phyloP scores from a whole-genome alignment of 2,329 filamentous ascomycete species.

The Pseudogymnoascus sp. region DNA sequence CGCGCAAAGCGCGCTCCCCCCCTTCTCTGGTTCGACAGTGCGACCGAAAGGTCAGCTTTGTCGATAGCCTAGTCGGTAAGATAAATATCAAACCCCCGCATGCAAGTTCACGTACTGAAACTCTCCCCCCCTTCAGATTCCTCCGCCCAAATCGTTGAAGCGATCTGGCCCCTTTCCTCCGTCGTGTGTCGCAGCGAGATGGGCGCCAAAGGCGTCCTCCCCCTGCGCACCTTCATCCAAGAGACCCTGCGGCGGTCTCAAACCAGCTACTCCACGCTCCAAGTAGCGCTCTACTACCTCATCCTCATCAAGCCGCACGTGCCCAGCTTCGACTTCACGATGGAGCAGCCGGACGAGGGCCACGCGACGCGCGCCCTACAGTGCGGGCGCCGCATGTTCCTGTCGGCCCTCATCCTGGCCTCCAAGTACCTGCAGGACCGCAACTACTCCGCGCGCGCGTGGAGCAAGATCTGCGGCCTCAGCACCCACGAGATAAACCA shows the following conservation, averaged over 20 bases:
- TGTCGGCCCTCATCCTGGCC: slow-evolving; percentile 86
- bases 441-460: slow-evolving; percentile 94
- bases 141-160: slow-evolving; percentile 92
- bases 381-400: slow-evolving; percentile 95
- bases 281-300: slow-evolving; percentile 93
- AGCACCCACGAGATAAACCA: slow-evolving; percentile 91
- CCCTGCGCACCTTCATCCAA: slow-evolving; percentile 91
- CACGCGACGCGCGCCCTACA: slow-evolving; percentile 73
- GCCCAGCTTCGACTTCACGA: slow-evolving; percentile 73
- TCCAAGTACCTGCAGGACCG: slow-evolving; percentile 98
- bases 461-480: slow-evolving; percentile 98
- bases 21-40: slow-evolving; percentile 76
- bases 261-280: slow-evolving; percentile 94
- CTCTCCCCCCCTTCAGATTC: slow-evolving; percentile 58
- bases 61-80: slow-evolving; percentile 97
- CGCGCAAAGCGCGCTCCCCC: slow-evolving; percentile 52
- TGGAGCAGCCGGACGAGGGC: slow-evolving; percentile 70
- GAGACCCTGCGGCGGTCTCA: slow-evolving; percentile 91
- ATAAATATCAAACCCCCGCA: slow-evolving; percentile 30
- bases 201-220: slow-evolving; percentile 69
- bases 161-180: slow-evolving; percentile 90
- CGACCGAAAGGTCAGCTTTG: slow-evolving; percentile 89
- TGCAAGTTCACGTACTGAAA: slow-evolving; percentile 30
- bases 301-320: slow-evolving; percentile 89
- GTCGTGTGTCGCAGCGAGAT: slow-evolving; percentile 66